phyloP scores from a whole-genome alignment of 192 early-diverging fungal genomes.

The Piromyces finnis region DNA sequence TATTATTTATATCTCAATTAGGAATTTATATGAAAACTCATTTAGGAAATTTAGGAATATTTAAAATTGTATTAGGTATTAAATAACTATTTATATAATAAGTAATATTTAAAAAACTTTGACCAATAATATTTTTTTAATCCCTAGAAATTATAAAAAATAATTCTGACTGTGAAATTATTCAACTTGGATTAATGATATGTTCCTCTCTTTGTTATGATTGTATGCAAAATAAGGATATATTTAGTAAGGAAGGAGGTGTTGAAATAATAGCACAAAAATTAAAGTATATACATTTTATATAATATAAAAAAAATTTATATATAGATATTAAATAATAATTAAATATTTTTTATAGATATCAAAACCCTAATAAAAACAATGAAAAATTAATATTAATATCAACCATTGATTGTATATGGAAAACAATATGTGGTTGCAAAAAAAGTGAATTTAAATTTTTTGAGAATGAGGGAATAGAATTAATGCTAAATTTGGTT shows the following conservation, averaged over 20 bases:
- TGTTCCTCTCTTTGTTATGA: background rate
- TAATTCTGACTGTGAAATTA: background rate
- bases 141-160: background rate
- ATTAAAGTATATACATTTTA: background rate
- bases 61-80: background rate
- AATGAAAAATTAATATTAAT: background rate
- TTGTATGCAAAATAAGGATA: background rate
- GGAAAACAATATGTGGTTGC: background rate
- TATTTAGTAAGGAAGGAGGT: background rate
- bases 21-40: background rate
- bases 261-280: background rate
- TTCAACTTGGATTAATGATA: background rate
- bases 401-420: background rate
- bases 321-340: too few relatives aligned
- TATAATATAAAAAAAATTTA: too few relatives aligned
- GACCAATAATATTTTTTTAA: too few relatives aligned
- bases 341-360: too few relatives aligned
- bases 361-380: background rate
- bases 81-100: too few relatives aligned
- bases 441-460: background rate
- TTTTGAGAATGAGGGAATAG: background rate
- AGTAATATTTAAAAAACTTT: too few relatives aligned
- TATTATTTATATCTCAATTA: background rate
- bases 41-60: background rate
- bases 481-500: background rate